A percentile compares a stretch with the other conserved stretches of the same genome.
Conservation (phyloP, 192 early-diverging fungal species). For the Coemansia sp. region DNA sequence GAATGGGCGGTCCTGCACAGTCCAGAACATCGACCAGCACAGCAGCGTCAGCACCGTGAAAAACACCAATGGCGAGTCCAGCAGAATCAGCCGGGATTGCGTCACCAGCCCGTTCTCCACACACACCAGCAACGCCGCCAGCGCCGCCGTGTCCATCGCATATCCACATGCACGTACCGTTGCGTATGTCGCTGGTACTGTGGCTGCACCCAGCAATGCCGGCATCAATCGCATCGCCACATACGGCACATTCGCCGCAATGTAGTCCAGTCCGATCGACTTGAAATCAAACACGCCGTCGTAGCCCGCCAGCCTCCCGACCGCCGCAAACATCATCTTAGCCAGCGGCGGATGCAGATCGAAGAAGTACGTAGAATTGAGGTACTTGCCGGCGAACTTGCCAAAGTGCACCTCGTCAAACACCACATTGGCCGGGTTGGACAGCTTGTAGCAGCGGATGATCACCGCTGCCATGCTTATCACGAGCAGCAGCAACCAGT, state of each 20-base stretch:
- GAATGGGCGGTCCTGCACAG: conserved; percentile 69
- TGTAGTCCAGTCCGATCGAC: conserved; percentile 90
- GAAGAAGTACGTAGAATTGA: conserved; percentile 86
- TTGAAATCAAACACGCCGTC: conserved; percentile 95
- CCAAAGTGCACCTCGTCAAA: conserved; percentile 99
- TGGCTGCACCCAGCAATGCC: conserved; percentile 76
- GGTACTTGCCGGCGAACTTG: conserved; percentile 89
- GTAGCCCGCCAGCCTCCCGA: conserved; percentile 82
- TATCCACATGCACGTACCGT: conserved; percentile 80
- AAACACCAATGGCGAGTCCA: conserved; percentile 90
- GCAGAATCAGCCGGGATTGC: conserved; percentile 88
- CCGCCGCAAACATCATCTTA: conserved; percentile 83
- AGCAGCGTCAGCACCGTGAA: conserved; percentile 80
- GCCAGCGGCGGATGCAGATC: conserved; percentile 97
- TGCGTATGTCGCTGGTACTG: conserved; percentile 80
- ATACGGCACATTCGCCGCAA: conserved; percentile 87
- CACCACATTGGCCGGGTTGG: conserved; percentile 42
- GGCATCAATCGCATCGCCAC: conserved; percentile 82
- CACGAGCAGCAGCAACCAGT: conserved; percentile 15
- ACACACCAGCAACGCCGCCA: conserved; percentile 79
- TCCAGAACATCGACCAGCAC: conserved; percentile 88
- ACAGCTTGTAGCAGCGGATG: conserved; percentile 40
- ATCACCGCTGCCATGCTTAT: conserved; percentile 24
- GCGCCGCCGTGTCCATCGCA: conserved; percentile 63
- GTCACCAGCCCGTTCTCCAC: conserved; percentile 92